Conservation (phyloP, 345 rosid genomes). For the Cardamine chenopodiifolia region DNA sequence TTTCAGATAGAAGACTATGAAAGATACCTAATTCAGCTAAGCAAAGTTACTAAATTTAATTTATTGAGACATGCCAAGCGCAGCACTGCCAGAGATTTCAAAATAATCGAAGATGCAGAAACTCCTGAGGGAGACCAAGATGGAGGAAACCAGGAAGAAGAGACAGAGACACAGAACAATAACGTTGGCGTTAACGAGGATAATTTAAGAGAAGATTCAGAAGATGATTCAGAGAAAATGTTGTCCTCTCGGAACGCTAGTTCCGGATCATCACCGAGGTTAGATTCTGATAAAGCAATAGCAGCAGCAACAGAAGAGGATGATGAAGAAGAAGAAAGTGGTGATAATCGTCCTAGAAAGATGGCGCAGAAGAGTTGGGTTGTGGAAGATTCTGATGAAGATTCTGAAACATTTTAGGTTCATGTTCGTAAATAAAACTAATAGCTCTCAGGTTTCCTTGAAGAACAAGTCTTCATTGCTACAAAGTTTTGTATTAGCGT, state of each 20-base stretch:
- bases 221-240: slow-evolving; percentile 43
- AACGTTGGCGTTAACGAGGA: slow-evolving; percentile 25
- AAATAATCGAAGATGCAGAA: slow-evolving; percentile 52
- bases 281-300: slow-evolving; percentile 46
- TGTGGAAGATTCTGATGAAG: slow-evolving; percentile 66
- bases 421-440: slow-evolving; percentile 18
- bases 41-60: slow-evolving; percentile 73
- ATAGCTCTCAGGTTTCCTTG: background rate
- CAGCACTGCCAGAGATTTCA: slow-evolving; percentile 82
- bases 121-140: slow-evolving; percentile 39
- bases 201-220: slow-evolving; percentile 45
- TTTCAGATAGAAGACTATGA: slow-evolving; percentile 87
- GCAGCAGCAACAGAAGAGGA: slow-evolving; percentile 4
- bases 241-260: slow-evolving; percentile 38
- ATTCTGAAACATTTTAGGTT: slow-evolving; percentile 36
- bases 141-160: slow-evolving; percentile 36
- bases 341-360: slow-evolving; percentile 38
- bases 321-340: slow-evolving; percentile 11
- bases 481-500: background rate
- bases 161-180: slow-evolving; percentile 30
- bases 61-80: slow-evolving; percentile 82
- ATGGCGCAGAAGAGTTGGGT: slow-evolving; percentile 51
- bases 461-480: slow-evolving; percentile 18
- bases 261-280: slow-evolving; percentile 39
- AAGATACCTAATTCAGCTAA: slow-evolving; percentile 71